These are phyloP conservation scores for Pilobolus umbonatus DNA, from an alignment of 192 early-diverging fungal genomes.

Conservation along the genomic window DNA sequence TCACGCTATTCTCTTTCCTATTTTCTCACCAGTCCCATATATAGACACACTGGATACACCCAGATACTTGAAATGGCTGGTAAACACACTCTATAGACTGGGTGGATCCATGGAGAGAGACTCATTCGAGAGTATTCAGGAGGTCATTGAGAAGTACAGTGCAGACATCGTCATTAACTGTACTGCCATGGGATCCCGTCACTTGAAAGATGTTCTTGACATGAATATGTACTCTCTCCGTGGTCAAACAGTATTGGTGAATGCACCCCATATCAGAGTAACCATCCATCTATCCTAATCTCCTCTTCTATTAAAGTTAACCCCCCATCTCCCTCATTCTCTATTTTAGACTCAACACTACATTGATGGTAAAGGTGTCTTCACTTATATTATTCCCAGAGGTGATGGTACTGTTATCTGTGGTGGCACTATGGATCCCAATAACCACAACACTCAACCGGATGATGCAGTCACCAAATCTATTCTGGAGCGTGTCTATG, in stretches of 20 bases:
- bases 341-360: slow-evolving; percentile 9
- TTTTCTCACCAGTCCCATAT: neutral
- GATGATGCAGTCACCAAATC: slow-evolving; percentile 32
- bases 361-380: slow-evolving; percentile 18
- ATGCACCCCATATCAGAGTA: slow-evolving; percentile 66
- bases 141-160: slow-evolving; percentile 37
- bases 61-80: slow-evolving; percentile 64
- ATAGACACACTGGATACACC: slow-evolving; percentile 62
- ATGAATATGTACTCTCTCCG: slow-evolving; percentile 62
- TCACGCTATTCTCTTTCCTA: neutral
- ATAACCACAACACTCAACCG: slow-evolving; percentile 27
- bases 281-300: no score
- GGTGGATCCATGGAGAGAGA: slow-evolving; percentile 50
- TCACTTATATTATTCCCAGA: slow-evolving; percentile 84
- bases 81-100: slow-evolving; percentile 41
- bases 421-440: slow-evolving; percentile 58
- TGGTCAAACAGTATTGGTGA: slow-evolving; percentile 77
- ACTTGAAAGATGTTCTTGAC: slow-evolving; percentile 75
- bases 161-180: slow-evolving; percentile 68
- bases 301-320: slow-evolving; percentile 23
- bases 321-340: neutral
- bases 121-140: slow-evolving; percentile 42
- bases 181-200: slow-evolving; percentile 63
- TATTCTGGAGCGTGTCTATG: slow-evolving; percentile 40
- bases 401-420: slow-evolving; percentile 71